Percentiles rank a stretch among this genome's conserved stretches.
Conservation (phyloP, 2,329 filamentous ascomycete genomes). For the Chaetothyriales sp. region DNA sequence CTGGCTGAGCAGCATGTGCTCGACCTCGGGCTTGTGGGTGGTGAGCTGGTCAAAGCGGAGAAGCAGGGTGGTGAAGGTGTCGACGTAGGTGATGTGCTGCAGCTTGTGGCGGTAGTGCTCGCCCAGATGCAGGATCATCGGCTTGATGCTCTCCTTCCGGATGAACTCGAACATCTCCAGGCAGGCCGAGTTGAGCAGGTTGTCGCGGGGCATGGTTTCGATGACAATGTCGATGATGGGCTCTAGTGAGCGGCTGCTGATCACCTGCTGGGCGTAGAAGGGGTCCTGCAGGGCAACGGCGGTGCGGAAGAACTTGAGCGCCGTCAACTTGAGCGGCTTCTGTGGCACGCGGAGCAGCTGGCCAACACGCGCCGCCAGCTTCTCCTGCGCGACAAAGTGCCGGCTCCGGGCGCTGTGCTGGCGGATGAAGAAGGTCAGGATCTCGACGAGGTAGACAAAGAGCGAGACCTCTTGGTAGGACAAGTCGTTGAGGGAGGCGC, state of each 20-base stretch:
- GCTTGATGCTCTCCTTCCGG: slow-evolving; percentile 64
- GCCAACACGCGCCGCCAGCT: slow-evolving; percentile 60
- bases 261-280: slow-evolving; percentile 75
- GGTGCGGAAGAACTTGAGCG: slow-evolving; percentile 84
- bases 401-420: slow-evolving; percentile 78
- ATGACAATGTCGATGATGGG: slow-evolving; percentile 73
- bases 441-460: slow-evolving; percentile 80
- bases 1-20: slow-evolving; percentile 52
- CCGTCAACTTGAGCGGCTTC: slow-evolving; percentile 82
- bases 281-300: slow-evolving; percentile 76
- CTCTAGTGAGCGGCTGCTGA: slow-evolving; percentile 57
- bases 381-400: slow-evolving; percentile 69
- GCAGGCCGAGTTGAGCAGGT: slow-evolving; percentile 82
- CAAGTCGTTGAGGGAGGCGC: slow-evolving; percentile 48
- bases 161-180: slow-evolving; percentile 89
- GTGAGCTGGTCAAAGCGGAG: slow-evolving; percentile 64
- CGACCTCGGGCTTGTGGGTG: slow-evolving; percentile 46
- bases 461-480: slow-evolving; percentile 74
- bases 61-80: slow-evolving; percentile 66
- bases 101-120: slow-evolving; percentile 69
- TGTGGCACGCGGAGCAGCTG: slow-evolving; percentile 71
- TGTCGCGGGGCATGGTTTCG: slow-evolving; percentile 78
- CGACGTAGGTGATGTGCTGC: slow-evolving; percentile 61
- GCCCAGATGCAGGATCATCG: slow-evolving; percentile 68
- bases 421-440: slow-evolving; percentile 83